Evolutionary conservation across 257 asterid species (phyloP), one percentile per base, ranked within the genome.

Genomic region (Oldenlandia corymbosa): DNA sequence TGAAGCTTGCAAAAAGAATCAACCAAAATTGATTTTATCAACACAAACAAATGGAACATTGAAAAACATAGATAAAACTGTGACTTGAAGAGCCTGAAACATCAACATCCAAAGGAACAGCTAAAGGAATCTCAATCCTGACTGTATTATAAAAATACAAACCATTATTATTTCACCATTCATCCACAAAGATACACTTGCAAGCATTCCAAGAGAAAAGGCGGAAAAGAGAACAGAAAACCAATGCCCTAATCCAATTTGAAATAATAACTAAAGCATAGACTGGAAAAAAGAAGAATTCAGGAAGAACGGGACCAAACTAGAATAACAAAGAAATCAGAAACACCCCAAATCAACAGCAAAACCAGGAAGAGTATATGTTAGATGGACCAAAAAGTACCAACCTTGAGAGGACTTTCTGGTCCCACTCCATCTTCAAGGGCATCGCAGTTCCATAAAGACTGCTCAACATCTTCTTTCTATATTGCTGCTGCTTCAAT

Each of bases 381-480:
- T 3, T 9, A n/a, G 0, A 55, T 6, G 16, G 9, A 23, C 46
- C 43, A 45, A 2, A 48, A 67, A 36, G n/a, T 41, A 82, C 83
- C 36, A 68, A 89, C 96, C 65, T 78, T 61, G 83, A 68, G 39
- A 90, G 83, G 78, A 87, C 80, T 75, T 82, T 82, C 50, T 78
- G 90, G 57, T 90, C 94, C 56, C 81, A 80, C 72, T 84, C 90
- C 94, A 80, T 81, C 83, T 77, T 85, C 90, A 84, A 69, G 56
- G 88, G 92, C 47, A 90, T 79, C 24, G 91, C 91, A 7, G 88
- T 75, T 41, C 95, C 93, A 42, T 84, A 89, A 45, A 85, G 80
- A 63, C 71, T 73, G 54, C 75, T 69, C 55, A 84, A 62, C 16
- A 83, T 60, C 58, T 73, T 75, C 83, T 66, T 78, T 69, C 83